Evolutionary conservation across 1,284 basidiomycete species (phyloP).

Genomic region (Sanghuangporus weigelae): DNA sequence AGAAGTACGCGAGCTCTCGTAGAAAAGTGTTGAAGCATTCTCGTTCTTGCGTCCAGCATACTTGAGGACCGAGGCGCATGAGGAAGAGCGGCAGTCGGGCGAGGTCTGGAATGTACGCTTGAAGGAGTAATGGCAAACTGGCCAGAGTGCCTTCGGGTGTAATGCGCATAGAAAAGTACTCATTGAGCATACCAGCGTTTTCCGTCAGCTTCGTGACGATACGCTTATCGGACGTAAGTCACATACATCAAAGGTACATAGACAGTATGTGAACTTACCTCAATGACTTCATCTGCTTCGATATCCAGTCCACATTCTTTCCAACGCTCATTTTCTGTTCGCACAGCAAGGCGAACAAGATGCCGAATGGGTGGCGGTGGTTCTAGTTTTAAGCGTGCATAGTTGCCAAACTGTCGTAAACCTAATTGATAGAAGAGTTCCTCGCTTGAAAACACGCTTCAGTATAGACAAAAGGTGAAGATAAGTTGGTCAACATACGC

Average conservation of each 20-base stretch:
- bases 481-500: constrained; percentile 47
- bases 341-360: constrained; percentile 76
- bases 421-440: constrained; percentile 96
- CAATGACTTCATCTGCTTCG: constrained; percentile 56
- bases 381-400: constrained; percentile 71
- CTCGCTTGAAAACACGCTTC: constrained; percentile 48
- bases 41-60: constrained; percentile 83
- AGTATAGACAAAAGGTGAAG: neutral
- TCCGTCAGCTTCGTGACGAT: constrained; percentile 53
- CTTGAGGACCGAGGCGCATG: constrained; percentile 83
- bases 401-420: constrained; percentile 87
- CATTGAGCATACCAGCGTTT: constrained; percentile 81
- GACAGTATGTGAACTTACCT: constrained; percentile 45
- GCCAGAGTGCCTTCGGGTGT: constrained; percentile 60
- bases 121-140: constrained; percentile 76
- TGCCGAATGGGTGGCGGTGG: constrained; percentile 74
- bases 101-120: constrained; percentile 82
- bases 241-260: neutral
- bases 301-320: constrained; percentile 35
- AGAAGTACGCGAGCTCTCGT: constrained; percentile 88
- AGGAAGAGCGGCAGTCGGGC: constrained; percentile 82
- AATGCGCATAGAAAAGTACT: constrained; percentile 86
- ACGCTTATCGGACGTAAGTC: constrained; percentile 35
- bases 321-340: constrained; percentile 57
- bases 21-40: constrained; percentile 85